Evolutionary conservation across 148 eudicot genomes (phyloP).

Genomic region (Camellia japonica): DNA sequence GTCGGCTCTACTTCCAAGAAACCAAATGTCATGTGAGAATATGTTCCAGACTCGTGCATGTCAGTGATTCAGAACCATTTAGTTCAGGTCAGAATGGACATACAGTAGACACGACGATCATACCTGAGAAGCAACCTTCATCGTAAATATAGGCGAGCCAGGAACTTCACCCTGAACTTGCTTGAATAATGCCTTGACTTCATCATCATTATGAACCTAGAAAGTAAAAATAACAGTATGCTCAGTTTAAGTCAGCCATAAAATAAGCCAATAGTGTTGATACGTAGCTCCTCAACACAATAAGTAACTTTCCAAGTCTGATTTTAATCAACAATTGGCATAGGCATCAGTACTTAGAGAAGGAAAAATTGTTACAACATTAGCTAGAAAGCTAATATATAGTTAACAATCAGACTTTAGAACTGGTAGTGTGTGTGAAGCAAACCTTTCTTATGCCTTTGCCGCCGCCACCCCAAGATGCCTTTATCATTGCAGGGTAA

Average conservation of each 20-base stretch:
- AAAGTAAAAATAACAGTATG: conserved; percentile 22
- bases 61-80: conserved; percentile 2
- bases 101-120: conserved; percentile 17
- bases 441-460: conserved; percentile 99
- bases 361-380: not conserved
- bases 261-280: not conserved
- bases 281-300: not conserved
- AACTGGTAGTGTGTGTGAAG: conserved; percentile 4
- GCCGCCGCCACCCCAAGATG: conserved; percentile 99
- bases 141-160: conserved; percentile 96
- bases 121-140: conserved; percentile 99
- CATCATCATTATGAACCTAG: conserved; percentile 97
- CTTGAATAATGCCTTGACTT: conserved; percentile 93
- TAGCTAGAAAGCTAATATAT: not conserved
- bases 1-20: conserved; percentile 71
- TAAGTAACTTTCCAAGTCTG: not conserved
- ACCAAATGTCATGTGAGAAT: conserved; percentile 21
- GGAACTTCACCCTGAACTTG: conserved; percentile 99
- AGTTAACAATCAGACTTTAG: not conserved
- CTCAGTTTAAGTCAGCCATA: not conserved
- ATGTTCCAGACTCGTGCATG: not conserved
- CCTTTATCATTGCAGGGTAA: conserved; percentile 99
- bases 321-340: conserved; percentile 6
- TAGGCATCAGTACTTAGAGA: not conserved
- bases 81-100: conserved; percentile 4